Conservation (phyloP, 2,329 filamentous ascomycete genomes). For the Didymellaceae sp. region DNA sequence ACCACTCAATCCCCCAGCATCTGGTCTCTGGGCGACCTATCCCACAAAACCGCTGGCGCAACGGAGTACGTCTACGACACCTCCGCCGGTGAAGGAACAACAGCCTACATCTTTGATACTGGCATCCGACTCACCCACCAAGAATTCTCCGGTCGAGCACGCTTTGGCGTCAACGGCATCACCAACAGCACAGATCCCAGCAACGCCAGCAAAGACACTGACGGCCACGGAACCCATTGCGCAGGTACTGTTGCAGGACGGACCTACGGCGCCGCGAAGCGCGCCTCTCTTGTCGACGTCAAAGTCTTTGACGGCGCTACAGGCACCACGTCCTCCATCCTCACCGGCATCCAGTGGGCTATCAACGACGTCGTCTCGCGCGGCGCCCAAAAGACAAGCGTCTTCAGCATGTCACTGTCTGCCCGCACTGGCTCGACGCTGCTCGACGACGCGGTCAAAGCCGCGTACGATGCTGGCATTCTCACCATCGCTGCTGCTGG, state of each 20-base stretch:
- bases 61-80: constrained; percentile 18
- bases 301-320: constrained; percentile 23
- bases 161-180: constrained; percentile 16
- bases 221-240: constrained; percentile 24
- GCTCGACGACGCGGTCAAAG: constrained; percentile 27
- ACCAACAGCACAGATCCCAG: constrained; percentile 11
- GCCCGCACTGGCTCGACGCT: not conserved
- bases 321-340: constrained; percentile 3
- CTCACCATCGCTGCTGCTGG: constrained; percentile 45
- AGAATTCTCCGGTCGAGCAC: constrained; percentile 24
- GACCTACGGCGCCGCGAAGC: constrained; percentile 21
- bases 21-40: constrained; percentile 25
- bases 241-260: constrained; percentile 15
- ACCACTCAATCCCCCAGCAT: constrained; percentile 10
- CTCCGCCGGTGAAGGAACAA: constrained; percentile 33
- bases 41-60: constrained; percentile 7
- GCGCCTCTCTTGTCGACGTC: constrained; percentile 24
- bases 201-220: not conserved
- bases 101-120: constrained; percentile 68
- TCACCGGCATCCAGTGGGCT: constrained; percentile 26
- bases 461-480: constrained; percentile 39
- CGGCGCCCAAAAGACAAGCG: not conserved
- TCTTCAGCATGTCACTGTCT: not conserved
- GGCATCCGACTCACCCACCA: constrained; percentile 61
- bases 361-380: constrained; percentile 19